Evolutionary conservation across 768 basidiomycete genomes (phyloP).

Genomic region (Agrocybe praecox): DNA sequence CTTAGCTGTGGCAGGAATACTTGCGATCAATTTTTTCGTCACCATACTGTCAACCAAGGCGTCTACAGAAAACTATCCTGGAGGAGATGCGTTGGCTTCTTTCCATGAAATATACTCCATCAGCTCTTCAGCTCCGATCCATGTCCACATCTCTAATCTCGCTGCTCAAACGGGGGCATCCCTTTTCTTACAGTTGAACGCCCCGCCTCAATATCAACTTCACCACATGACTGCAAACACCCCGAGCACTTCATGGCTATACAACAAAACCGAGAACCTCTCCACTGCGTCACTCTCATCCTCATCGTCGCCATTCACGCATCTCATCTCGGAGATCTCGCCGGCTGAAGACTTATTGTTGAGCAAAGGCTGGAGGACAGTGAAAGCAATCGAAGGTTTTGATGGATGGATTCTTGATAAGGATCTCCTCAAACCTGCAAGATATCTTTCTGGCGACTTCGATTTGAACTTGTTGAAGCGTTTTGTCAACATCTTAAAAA

Average conservation of each 20-base stretch:
- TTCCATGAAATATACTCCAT: slow-evolving; percentile 58
- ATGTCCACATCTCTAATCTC: slow-evolving; percentile 83
- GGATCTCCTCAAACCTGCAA: slow-evolving; percentile 16
- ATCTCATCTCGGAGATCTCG: slow-evolving; percentile 59
- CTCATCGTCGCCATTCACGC: slow-evolving; percentile 48
- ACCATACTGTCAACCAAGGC: slow-evolving; percentile 57
- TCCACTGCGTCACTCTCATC: slow-evolving; percentile 40
- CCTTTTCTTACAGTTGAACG: slow-evolving; percentile 76
- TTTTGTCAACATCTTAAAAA: slow-evolving; percentile 29
- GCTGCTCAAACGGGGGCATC: slow-evolving; percentile 91
- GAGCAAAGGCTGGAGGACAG: slow-evolving; percentile 40
- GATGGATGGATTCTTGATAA: slow-evolving; percentile 33
- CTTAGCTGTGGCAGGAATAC: slow-evolving; percentile 45
- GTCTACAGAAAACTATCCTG: slow-evolving; percentile 86
- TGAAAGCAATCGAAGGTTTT: slow-evolving; percentile 49
- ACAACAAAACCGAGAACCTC: slow-evolving; percentile 82
- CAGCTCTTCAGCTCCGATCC: slow-evolving; percentile 25
- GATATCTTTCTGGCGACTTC: slow-evolving; percentile 1
- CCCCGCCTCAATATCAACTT: slow-evolving; percentile 50
- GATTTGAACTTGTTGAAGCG: slow-evolving; percentile 20
- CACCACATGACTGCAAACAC: slow-evolving; percentile 10
- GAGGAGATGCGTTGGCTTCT: slow-evolving; percentile 67
- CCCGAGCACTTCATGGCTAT: slow-evolving; percentile 49
- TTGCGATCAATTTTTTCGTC: slow-evolving; percentile 53
- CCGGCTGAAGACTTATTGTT: slow-evolving; percentile 25